phyloP scores from a whole-genome alignment of 1,284 basidiomycete genomes.

The Mycosarcoma maydis region DNA sequence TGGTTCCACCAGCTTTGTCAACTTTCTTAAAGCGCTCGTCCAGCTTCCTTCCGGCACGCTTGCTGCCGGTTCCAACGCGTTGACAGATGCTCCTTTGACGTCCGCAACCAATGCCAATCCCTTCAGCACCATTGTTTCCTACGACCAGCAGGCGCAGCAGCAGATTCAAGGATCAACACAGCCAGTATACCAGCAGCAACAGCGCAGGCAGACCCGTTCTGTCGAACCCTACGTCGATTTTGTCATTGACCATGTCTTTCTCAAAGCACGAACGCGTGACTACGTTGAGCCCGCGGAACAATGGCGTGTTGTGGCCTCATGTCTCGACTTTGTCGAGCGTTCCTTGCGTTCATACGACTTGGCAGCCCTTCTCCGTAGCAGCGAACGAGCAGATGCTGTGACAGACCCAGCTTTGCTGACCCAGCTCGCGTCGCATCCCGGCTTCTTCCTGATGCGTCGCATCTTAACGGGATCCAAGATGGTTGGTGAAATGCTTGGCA shows the following conservation, averaged over 20 bases:
- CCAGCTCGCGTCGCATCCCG: constrained; percentile 75
- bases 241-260: constrained; percentile 87
- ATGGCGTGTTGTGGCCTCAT: constrained; percentile 86
- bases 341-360: constrained; percentile 83
- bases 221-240: constrained; percentile 84
- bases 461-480: constrained; percentile 79
- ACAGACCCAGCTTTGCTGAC: constrained; percentile 59
- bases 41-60: constrained; percentile 30
- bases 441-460: constrained; percentile 84
- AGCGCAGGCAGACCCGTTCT: constrained; percentile 30
- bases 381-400: constrained; percentile 38
- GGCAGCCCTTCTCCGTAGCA: constrained; percentile 59
- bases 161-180: constrained; percentile 24
- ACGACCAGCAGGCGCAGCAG: constrained; percentile 28
- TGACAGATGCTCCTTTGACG: constrained; percentile 12
- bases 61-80: constrained; percentile 25
- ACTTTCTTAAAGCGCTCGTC: constrained; percentile 78
- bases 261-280: constrained; percentile 72
- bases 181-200: constrained; percentile 22
- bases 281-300: constrained; percentile 79
- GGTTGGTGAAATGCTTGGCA: constrained; percentile 78
- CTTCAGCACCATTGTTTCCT: constrained; percentile 41
- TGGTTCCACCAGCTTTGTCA: constrained; percentile 85
- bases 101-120: constrained; percentile 24
- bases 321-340: constrained; percentile 84